phyloP scores from a whole-genome alignment of 2,329 filamentous ascomycete species.

The Metarhizium anisopliae region DNA sequence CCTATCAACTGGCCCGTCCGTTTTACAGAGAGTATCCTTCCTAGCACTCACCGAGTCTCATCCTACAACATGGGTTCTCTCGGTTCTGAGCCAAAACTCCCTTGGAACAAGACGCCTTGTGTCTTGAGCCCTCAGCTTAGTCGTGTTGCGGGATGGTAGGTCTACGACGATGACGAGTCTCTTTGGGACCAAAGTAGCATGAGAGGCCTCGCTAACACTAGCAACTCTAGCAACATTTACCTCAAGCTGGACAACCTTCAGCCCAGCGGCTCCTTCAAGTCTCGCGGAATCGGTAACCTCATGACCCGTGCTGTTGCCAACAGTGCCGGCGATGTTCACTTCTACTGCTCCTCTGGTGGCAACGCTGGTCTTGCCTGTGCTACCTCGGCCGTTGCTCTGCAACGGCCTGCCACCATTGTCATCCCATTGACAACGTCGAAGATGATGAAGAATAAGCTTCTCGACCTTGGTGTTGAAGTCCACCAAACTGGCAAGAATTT shows the following conservation, averaged over 20 bases:
- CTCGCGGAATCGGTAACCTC: constrained; percentile 64
- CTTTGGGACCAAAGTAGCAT: not conserved
- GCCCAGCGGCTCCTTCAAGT: constrained; percentile 81
- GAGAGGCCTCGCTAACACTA: not conserved
- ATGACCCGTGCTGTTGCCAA: constrained; percentile 37
- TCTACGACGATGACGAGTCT: constrained; percentile 2
- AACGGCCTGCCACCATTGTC: constrained; percentile 63
- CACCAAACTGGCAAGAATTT: constrained; percentile 60
- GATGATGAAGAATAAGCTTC: constrained; percentile 64
- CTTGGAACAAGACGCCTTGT: constrained; percentile 66
- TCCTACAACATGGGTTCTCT: constrained; percentile 30
- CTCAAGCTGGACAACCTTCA: constrained; percentile 82
- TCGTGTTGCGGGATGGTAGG: constrained; percentile 62
- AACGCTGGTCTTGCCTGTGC: constrained; percentile 81
- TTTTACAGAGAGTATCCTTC: not conserved
- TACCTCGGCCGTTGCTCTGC: constrained; percentile 56
- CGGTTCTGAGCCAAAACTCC: constrained; percentile 30
- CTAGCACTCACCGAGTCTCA: not conserved
- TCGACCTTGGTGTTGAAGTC: constrained; percentile 58
- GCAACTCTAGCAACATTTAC: constrained; percentile 54
- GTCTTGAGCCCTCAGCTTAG: constrained; percentile 59
- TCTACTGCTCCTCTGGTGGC: constrained; percentile 73
- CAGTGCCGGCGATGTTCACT: constrained; percentile 41
- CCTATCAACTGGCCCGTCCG: constrained; percentile 2
- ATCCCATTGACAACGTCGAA: constrained; percentile 57